Conservation (phyloP, 257 asterid species). For the Ballota nigra region DNA sequence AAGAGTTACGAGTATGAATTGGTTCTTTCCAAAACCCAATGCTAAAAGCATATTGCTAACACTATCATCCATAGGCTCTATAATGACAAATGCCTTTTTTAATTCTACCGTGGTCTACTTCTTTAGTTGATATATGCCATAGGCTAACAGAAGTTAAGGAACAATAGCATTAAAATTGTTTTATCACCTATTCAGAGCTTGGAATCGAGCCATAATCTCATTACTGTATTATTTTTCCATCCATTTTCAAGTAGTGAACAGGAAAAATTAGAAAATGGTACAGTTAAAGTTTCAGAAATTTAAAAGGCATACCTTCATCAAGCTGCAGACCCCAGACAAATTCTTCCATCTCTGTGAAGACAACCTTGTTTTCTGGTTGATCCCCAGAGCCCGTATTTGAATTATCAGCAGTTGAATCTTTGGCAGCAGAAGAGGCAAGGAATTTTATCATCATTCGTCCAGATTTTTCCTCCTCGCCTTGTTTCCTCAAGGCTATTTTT, state of each 20-base stretch:
- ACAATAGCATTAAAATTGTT: not conserved
- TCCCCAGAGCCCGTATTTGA: conserved; percentile 49
- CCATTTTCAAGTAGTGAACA: not conserved
- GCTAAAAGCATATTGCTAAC: not conserved
- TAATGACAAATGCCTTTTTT: too few species aligned
- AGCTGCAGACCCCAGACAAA: conserved; percentile 97
- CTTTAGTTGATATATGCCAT: not conserved
- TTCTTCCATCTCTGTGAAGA: conserved; percentile 97
- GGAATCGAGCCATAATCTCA: not conserved
- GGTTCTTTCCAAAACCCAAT: not conserved
- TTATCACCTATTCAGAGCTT: not conserved
- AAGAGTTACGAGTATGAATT: not conserved
- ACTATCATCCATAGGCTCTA: not conserved
- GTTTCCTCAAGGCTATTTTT: conserved; percentile 69
- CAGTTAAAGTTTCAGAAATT: not conserved
- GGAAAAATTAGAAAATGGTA: not conserved
- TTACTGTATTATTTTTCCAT: not conserved
- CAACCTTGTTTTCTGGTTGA: conserved; percentile 70
- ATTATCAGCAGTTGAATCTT: conserved; percentile 36
- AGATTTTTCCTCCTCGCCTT: conserved; percentile 49
- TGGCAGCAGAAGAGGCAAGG: conserved; percentile 50
- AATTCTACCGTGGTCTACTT: not conserved
- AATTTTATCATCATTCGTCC: conserved; percentile 45
- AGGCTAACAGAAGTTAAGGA: not conserved
- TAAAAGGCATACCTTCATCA: conserved; percentile 64